Evolutionary conservation across 768 basidiomycete species (phyloP), one percentile per base, ranked within the genome.

Genomic region (Boletus tomentosulus): DNA sequence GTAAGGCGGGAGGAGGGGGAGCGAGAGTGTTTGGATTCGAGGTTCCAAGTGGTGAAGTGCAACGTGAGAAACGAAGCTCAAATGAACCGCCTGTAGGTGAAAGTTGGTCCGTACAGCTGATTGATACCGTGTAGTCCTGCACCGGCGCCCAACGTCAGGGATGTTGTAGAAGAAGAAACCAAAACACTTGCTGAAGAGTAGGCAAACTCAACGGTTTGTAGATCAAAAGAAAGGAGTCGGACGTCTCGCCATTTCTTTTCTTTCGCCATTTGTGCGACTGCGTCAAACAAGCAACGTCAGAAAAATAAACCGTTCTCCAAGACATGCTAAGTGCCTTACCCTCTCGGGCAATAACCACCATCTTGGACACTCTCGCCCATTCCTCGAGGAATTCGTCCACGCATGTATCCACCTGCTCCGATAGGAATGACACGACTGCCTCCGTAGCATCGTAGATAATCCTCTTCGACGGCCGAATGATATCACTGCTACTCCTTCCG

Each of bases 331-430:
- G 4, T 11, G 46, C n/a, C 76, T 53, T 64, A 90, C 92, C 84
- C 74, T 94, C 90, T 55, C 91, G 82, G 12, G 92, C 93, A 51
- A 96, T 92, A 27, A 94, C 89, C 12, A 94, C 90, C 81, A 94
- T 92, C 71, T 93, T 95, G 19, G 90, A 91, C 30, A 96, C 89
- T 43, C 88, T 77, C 38, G 90, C 89, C 92, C 93, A 96, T 69
- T 94, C 92, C 64, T 93, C 89, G 59, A 91, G 71, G 66, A 97
- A 94, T 61, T 92, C 87, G 55, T 89, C 87, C 19, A 97, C 90
- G 62, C 92, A 95, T 8, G 84, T 85, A 59, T 92, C 83, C 58
- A 95, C 87, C 62, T 93, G 81, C 60, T 90, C 87, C 2, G 90
- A 91, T 34, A 91, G 72, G 69, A 97, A 95, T 0, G 87, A 92